Base-by-base conservation (phyloP, 345 rosid species). In the Clarkia xantiana region DNA sequence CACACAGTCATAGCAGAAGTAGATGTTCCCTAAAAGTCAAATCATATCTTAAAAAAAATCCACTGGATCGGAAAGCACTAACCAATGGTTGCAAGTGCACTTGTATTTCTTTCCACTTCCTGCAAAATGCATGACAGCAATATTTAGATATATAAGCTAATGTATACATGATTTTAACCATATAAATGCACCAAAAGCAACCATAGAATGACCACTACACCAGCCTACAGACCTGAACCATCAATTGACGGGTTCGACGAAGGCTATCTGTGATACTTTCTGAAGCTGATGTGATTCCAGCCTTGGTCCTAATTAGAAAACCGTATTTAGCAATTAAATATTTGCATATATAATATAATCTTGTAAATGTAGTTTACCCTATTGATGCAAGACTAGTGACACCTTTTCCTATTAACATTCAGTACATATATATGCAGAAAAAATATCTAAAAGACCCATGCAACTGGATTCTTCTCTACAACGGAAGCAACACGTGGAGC, bases 251-350 rank as follows among this genome's bases (percentile, higher is more conserved):
- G 38, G 93, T 76, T 3, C 94, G 89, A 36, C 94, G 82, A 54
- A 91, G 96, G 68, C 98, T 91, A 45, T 91, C 98, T 3, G 96
- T 91, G 65, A 91, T 84, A 73, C 89, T 84, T 69, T 86, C 98
- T 49, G 98, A 89, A 57, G 93, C 96, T 44, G 93, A 86, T 53
- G 87, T 81, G 83, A 91, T 76, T 49, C 98, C 98, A 58, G 82
- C 93, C 66, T 86, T 86, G 36, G 96, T 83, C 78, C 98, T 91
- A 29, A 49, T 13, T 3, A 29, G 10, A 49, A 2, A 7, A 29
- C 36, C 36, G 8, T 29, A 29, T 29, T 3, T 29, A 29, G 36
- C 4, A 29, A 7, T 29, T 29, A 29, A 29, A 29, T 29, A 29
- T n/a, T n/a, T n/a, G n/a, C n/a, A n/a, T 29, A 29, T 29, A 29